A percentile compares a stretch with the other conserved stretches of the same genome.
Conservation (phyloP, 129 eudicot genomes). For the Escallonia herrerae region DNA sequence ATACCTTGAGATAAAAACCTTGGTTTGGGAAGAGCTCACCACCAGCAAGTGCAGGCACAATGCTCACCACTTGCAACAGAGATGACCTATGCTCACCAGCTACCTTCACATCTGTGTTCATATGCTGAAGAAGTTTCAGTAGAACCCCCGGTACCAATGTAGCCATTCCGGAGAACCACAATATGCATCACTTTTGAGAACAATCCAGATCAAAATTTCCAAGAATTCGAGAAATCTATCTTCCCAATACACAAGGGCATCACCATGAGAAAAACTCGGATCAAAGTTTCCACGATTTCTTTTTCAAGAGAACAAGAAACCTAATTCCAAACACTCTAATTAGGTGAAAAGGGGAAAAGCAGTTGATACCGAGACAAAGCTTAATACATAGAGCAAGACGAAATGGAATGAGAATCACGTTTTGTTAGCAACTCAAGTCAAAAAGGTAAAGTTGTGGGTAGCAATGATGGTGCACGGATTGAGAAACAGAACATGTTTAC, state of each 20-base stretch:
- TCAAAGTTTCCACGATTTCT: too few relatives aligned
- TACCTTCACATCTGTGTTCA: conserved; percentile 83
- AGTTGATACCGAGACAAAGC: too few relatives aligned
- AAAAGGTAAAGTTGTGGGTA: too few relatives aligned
- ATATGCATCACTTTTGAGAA: conserved; percentile 42
- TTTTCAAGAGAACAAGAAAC: not conserved
- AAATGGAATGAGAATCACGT: too few relatives aligned
- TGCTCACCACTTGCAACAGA: conserved; percentile 72
- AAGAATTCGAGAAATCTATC: not conserved
- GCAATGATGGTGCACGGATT: too few relatives aligned
- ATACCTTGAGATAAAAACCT: conserved; percentile 93
- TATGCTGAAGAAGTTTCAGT: conserved; percentile 77
- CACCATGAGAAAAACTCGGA: too few relatives aligned
- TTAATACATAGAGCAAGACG: too few relatives aligned
- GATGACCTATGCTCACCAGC: conserved; percentile 87
- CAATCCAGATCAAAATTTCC: conserved; percentile 12
- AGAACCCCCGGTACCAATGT: conserved; percentile 75
- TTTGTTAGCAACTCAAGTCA: too few relatives aligned
- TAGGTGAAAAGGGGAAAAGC: too few relatives aligned
- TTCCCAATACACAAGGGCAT: too few relatives aligned
- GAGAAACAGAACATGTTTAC: too few relatives aligned
- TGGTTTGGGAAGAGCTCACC: conserved; percentile 73
- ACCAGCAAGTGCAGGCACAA: conserved; percentile 84
- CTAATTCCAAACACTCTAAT: too few relatives aligned
- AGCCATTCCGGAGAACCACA: conserved; percentile 46